Base-by-base conservation (phyloP, 768 basidiomycete genomes). In the Sporobolomyces pararoseus region DNA sequence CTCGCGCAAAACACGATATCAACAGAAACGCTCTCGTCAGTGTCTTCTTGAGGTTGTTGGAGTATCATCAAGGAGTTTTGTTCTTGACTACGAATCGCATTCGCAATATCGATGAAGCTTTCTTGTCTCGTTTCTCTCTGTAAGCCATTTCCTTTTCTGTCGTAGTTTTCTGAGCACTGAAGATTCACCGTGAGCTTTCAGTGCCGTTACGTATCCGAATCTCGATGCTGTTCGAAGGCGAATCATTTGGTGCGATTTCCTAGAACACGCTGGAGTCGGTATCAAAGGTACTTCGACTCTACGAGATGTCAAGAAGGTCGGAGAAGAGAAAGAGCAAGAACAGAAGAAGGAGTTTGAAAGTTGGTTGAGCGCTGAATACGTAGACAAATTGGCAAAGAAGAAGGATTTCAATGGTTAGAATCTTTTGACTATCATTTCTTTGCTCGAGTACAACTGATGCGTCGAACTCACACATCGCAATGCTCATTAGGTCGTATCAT, bases 231-330 rank as follows among this genome's bases (percentile, higher is more conserved):
- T 81, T 25, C 85, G 85, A 16, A 83, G 84, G 70, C 80, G 80
- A n/a, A 82, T 85, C 77, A 84, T 88, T 58, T 88, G 87, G 87
- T 77, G 80, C 4, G 85, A 86, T 0, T 88, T 87, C 80, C 81
- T 87, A 65, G 73, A 74, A 39, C 85, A 84, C 71, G 81, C 71
- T 25, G 66, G 66, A 19, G 54, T 71, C 63, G 47, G 49, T 10
- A 69, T 73, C 53, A 50, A 53, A 25, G 35, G 31, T n/a, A 27
- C 58, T 27, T 42, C 37, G 39, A 10, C 19, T 19, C 29, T 16
- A 7, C 9, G 1, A 9, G 19, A 21, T n/a, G 47, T 9, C 32
- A n/a, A 25, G 39, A 42, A 42, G 39, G 17, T 9, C 39, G 39
- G 39, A 42, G 39, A 9, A 42, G 17, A 4, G 13, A 10, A 50